Percentiles rank a stretch among this genome's conserved stretches.
These are phyloP conservation scores for Oryza rufipogon DNA, from an alignment of 176 grass and related monocot species.

Conservation along the genomic window DNA sequence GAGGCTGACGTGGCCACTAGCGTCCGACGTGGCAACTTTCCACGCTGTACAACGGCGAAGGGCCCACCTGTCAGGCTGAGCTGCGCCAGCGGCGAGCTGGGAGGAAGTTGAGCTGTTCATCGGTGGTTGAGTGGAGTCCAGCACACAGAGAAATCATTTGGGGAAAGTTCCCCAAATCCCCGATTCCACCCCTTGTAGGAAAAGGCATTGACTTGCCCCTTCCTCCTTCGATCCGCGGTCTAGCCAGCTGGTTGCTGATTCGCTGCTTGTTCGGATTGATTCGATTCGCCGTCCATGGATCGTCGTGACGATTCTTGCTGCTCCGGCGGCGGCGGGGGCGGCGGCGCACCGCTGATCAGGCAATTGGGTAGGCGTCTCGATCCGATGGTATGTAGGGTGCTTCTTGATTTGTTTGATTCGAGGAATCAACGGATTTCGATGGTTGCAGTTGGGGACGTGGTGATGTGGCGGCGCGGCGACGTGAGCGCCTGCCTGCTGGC, in stretches of 20 bases:
- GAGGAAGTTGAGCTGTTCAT: background rate
- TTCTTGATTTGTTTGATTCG: no score
- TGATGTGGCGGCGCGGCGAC: slow-evolving; percentile 74
- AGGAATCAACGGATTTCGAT: no score
- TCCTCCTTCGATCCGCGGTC: background rate
- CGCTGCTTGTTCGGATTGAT: background rate
- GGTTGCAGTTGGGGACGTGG: slow-evolving; percentile 61
- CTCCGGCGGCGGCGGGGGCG: background rate
- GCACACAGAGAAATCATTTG: background rate
- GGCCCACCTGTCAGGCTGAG: background rate
- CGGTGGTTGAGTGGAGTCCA: background rate
- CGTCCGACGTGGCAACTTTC: background rate
- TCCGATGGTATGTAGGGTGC: no score
- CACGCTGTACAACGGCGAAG: background rate
- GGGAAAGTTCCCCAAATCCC: background rate
- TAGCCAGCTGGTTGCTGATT: background rate
- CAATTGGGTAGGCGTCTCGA: background rate
- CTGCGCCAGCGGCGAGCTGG: no score
- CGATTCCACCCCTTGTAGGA: background rate
- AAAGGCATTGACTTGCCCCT: background rate
- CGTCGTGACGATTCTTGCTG: no score
- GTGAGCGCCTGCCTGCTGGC: slow-evolving; percentile 46
- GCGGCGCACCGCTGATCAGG: background rate
- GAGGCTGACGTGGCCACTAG: no score
- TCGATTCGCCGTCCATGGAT: slow-evolving; percentile 10